Evolutionary conservation across 345 rosid genomes (phyloP), one percentile per base, ranked within the genome.

Genomic region (Populus alba): DNA sequence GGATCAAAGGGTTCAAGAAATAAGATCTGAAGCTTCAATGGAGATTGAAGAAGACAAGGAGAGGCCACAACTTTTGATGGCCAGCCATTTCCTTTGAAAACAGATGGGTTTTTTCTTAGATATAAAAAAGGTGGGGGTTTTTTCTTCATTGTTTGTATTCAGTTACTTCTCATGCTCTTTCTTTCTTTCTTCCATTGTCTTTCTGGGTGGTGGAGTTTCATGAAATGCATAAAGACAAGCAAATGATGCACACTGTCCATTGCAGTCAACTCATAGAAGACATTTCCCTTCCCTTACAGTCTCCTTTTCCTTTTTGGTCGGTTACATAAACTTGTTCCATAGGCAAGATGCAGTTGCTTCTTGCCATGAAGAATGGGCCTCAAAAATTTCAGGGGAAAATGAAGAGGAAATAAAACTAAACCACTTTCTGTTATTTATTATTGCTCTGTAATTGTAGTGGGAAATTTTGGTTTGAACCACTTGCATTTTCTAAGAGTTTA

Each of bases 11-110:
- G 88, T 92, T 79, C 55, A 89, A 81, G 94, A 95, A 80, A 89
- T 95, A 38, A 91, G 78, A 89, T 75, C 82, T 65, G 91, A 87
- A 86, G 91, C 93, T 81, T 86, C 88, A 35, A 63, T 73, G 79
- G 88, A 85, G 86, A 82, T 87, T 78, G 92, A 91, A 77, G 94
- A 88, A 86, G 95, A 89, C 25, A 84, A 85, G 78, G 88, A 87
- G 87, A 91, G 83, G 82, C 99, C 97, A 51, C 92, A 90, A 77
- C 87, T 95, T 79, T 87, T 95, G 85, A 88, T 95, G 91, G 93
- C 97, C 73, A 85, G 91, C 65, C 99, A 95, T 90, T 95, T 95
- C 86, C 83, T 93, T 53, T 95, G 80, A 88, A 70, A 43, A 69
- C 3, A 17, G 17, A 22, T 68, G 35, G 11, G 15, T 0, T 43